Base-by-base conservation (phyloP, 2,329 filamentous ascomycete genomes). In the Colletotrichum eleusines region DNA sequence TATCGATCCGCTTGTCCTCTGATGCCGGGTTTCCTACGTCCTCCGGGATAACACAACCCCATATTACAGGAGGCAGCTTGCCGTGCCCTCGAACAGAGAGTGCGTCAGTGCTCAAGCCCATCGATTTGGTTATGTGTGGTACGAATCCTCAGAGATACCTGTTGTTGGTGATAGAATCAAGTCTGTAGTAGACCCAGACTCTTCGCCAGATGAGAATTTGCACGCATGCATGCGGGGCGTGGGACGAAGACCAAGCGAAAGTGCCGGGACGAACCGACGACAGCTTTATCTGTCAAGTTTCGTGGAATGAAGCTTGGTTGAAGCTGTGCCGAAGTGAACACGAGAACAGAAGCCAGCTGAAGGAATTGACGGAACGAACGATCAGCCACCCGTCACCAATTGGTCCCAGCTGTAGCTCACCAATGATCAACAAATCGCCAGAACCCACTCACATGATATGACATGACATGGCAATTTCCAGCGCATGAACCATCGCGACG, bases 401-500 rank as follows among this genome's bases (percentile, higher is more conserved):
- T 64, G 66, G 3, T 18, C n/a, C 8, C 20, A 16, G 11, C 40
- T 48, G 42, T 26, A 8, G n/a, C 7, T 26, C 38, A 16, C 38
- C 5, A 18, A 18, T n/a, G n/a, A 35, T 46, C 23, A 38, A 14
- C 31, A 4, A 20, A 20, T 33, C 20, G 9, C 5, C 28, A 38
- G 42, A 61, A 50, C 58, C 48, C 48, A 42, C 42, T 20, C 18
- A 20, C 40, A 42, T 42, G 40, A 44, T 5, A 18, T 42, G 40
- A 42, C 40, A 42, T 20, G 14, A 11, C 55, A 33, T 35, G 57
- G 28, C 61, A 71, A 71, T 71, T 68, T 71, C 69, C 46, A 71
- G 53, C 31, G 69, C 69, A 71, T 71, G 53, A 71, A 69, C 53
- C 53, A 53, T 69, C 69, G 68, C 69, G 64, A 68, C 69, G 64